A percentile compares a stretch with the other conserved stretches of the same genome.
phyloP scores from a whole-genome alignment of 352 stramenopile species.

The Globisporangium paddicum region DNA sequence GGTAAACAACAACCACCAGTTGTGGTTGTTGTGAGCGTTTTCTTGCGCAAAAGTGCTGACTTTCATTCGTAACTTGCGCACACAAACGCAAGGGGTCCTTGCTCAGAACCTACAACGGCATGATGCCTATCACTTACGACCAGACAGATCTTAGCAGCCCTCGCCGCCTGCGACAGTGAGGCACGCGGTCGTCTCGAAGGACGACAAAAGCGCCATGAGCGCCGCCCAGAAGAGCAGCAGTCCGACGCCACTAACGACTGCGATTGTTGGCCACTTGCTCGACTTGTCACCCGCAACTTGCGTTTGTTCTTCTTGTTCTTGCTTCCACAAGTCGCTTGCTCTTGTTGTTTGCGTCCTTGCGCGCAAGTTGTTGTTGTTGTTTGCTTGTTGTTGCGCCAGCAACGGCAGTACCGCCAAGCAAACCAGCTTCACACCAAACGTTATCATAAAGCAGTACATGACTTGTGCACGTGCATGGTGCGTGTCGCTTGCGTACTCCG shows the following conservation, averaged over 20 bases:
- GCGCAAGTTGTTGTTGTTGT: slow-evolving; percentile 14
- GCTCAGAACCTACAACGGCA: no score
- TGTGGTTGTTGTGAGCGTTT: no score
- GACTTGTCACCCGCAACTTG: neutral
- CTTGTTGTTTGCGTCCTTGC: slow-evolving; percentile 1
- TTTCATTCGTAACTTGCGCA: neutral
- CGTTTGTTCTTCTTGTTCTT: neutral
- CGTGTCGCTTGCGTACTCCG: slow-evolving; percentile 40
- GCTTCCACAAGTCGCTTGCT: neutral
- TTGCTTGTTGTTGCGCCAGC: slow-evolving; percentile 23
- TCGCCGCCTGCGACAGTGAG: slow-evolving; percentile 54
- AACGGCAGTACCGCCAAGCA: slow-evolving; percentile 31
- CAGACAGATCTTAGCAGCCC: slow-evolving; percentile 45
- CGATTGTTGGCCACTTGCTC: slow-evolving; percentile 18
- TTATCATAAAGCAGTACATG: slow-evolving; percentile 46
- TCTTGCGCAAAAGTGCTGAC: neutral
- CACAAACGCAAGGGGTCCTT: neutral
- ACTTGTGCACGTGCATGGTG: slow-evolving; percentile 32
- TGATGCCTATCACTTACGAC: no score
- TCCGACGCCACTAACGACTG: slow-evolving; percentile 16
- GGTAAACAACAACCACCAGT: neutral
- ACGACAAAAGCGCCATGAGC: slow-evolving; percentile 45
- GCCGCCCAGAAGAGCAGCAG: slow-evolving; percentile 53
- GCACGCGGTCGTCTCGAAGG: slow-evolving; percentile 52
- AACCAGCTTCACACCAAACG: slow-evolving; percentile 27